These are phyloP conservation scores for Fulvia fulva DNA, from an alignment of 2,329 filamentous ascomycete genomes.

Conservation along the genomic window DNA sequence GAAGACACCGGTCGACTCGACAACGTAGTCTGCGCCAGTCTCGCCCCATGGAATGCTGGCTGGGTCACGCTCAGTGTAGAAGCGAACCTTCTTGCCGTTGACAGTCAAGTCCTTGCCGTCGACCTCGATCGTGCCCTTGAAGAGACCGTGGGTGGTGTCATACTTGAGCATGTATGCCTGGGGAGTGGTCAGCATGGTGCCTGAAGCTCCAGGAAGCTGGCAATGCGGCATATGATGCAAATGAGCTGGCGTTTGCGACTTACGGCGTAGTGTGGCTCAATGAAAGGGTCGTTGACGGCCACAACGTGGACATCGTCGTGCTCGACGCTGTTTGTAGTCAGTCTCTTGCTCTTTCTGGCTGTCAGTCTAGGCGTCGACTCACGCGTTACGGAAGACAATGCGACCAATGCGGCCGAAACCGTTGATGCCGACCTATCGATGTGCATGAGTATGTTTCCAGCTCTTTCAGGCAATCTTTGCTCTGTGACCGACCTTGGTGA, in stretches of 20 bases:
- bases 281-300: conserved; percentile 99
- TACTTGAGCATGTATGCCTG: conserved; percentile 99
- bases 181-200: conserved; percentile 17
- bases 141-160: conserved; percentile 92
- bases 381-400: conserved; percentile 98
- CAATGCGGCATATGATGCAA: not conserved
- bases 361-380: conserved; percentile 37
- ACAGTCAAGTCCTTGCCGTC: conserved; percentile 70
- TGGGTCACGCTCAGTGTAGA: conserved; percentile 92
- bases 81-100: conserved; percentile 92
- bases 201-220: not conserved
- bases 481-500: conserved; percentile 40
- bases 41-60: conserved; percentile 84
- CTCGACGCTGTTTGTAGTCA: conserved; percentile 58
- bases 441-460: conserved; percentile 16
- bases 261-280: conserved; percentile 95
- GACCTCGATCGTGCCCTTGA: conserved; percentile 85
- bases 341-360: conserved; percentile 9
- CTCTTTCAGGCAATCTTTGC: conserved; percentile 6
- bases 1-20: conserved; percentile 98
- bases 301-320: conserved; percentile 86
- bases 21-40: conserved; percentile 85
- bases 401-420: conserved; percentile 99
- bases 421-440: conserved; percentile 84
- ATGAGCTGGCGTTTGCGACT: conserved; percentile 43